These are phyloP conservation scores for Mortierella sp. DNA, from an alignment of 371 early-diverging fungal genomes.

Conservation along the genomic window DNA sequence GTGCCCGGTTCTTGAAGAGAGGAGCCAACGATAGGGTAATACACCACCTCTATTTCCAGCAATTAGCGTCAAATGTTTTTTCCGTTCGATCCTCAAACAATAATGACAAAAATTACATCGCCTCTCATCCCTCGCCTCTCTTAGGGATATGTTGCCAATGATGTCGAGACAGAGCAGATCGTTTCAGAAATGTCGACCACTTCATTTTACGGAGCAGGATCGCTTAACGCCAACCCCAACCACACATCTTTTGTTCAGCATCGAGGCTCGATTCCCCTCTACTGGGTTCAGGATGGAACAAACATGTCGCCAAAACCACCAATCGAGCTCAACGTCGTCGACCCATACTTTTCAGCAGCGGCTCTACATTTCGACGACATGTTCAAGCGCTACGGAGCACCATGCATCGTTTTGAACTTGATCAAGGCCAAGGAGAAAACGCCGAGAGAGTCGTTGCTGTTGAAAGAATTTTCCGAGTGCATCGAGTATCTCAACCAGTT, in stretches of 20 bases:
- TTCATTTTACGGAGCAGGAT: constrained; percentile 64
- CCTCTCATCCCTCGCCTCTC: not conserved
- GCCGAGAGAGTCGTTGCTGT: constrained; percentile 87
- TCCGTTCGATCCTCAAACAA: not conserved
- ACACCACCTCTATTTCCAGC: constrained; percentile 19
- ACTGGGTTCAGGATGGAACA: constrained; percentile 94
- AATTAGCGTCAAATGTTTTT: not conserved
- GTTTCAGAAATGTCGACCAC: constrained; percentile 92
- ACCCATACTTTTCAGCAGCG: constrained; percentile 94
- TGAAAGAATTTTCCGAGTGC: constrained; percentile 87
- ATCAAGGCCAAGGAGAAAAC: constrained; percentile 95
- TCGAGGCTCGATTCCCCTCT: constrained; percentile 96
- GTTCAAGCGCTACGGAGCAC: constrained; percentile 89
- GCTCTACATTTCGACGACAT: constrained; percentile 94
- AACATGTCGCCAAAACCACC: constrained; percentile 97
- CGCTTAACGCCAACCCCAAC: constrained; percentile 68
- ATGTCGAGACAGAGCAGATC: constrained; percentile 99
- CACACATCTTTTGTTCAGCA: constrained; percentile 97
- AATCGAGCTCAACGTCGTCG: constrained; percentile 89
- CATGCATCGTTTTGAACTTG: constrained; percentile 91
- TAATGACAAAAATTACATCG: not conserved
- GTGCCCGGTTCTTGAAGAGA: constrained; percentile 96
- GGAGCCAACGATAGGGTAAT: constrained; percentile 91
- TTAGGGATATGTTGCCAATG: constrained; percentile 97
- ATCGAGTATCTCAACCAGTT: constrained; percentile 92